Evolutionary conservation across 257 asterid species (phyloP), one percentile per base, ranked within the genome.

Genomic region (Penstemon eatonii): DNA sequence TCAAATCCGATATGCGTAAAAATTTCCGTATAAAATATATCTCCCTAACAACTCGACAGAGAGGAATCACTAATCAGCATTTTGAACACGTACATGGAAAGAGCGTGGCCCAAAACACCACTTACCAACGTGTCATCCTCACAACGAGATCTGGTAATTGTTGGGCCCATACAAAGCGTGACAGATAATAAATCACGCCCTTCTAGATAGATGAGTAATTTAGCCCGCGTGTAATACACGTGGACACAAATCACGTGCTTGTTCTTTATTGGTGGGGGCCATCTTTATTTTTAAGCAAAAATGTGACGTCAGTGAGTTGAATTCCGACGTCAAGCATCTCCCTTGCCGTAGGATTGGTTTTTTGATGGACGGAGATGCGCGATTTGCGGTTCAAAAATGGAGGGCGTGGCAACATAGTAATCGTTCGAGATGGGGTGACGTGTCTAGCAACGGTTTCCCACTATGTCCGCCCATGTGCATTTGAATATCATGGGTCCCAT

Each of bases 71-170:
- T 43, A 43, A 4, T 43, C 7, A 5, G 46, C 8, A 8, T 1
- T 43, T 43, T 2, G 3, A 5, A 43, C 46, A 43, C 46, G 46
- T 43, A 43, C 8, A 1, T 0, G 46, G 3, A 43, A 43, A 8
- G 33, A 25, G 19, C 55, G 4, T 50, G 4, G 53, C 15, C n/a
- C 74, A 46, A 15, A 68, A 67, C 76, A 67, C 13, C 8, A 54
- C 13, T 4, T 13, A 37, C 76, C 56, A 82, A 86, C 82, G 86
- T 86, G 93, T 73, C 78, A 36, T 51, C 7, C 62, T 55, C 56
- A 7, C 58, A 69, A 62, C 38, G 44, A 66, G 18, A 61, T 50
- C 36, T 39, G 45, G 39, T 39, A 59, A 38, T 39, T 43, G 69
- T 56, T 78, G 83, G 57, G 6, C 81, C 79, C 72, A 43, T 25